Evolutionary conservation across 129 eudicot genomes (phyloP).

Genomic region (Helianthus tuberosus): DNA sequence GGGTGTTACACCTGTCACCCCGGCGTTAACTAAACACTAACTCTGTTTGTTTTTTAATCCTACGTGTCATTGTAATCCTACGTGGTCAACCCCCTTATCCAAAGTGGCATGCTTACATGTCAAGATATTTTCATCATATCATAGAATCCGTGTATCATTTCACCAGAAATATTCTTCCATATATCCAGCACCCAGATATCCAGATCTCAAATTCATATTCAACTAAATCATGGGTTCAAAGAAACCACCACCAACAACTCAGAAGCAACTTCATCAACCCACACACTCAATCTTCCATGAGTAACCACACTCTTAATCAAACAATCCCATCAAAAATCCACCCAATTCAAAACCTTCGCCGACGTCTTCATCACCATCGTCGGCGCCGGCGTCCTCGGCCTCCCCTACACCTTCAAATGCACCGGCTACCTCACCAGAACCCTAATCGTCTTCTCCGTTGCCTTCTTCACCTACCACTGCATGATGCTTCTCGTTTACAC

Average conservation of each 20-base stretch:
- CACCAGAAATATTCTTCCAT: not conserved
- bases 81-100: too few relatives aligned
- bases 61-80: too few relatives aligned
- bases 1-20: too few relatives aligned
- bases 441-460: slow-evolving; percentile 58
- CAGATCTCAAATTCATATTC: slow-evolving; percentile 5
- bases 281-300: slow-evolving; percentile 38
- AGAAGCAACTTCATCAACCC: slow-evolving; percentile 59
- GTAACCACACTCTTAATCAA: slow-evolving; percentile 49
- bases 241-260: slow-evolving; percentile 20
- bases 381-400: slow-evolving; percentile 82
- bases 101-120: too few relatives aligned
- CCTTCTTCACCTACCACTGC: slow-evolving; percentile 56
- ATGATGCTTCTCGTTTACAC: slow-evolving; percentile 71
- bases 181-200: not conserved
- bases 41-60: too few relatives aligned
- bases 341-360: slow-evolving; percentile 68
- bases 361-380: slow-evolving; percentile 83
- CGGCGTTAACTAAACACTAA: too few relatives aligned
- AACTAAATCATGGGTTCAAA: slow-evolving; percentile 42
- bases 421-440: slow-evolving; percentile 69
- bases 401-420: slow-evolving; percentile 75
- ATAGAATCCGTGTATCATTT: slow-evolving; percentile 13
- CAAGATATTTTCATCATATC: too few relatives aligned
- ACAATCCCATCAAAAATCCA: slow-evolving; percentile 39